Evolutionary conservation across 495 filamentous ascomycete genomes (phyloP), one percentile per base, ranked within the genome.

Genomic region (Chaetomidium leptoderma): DNA sequence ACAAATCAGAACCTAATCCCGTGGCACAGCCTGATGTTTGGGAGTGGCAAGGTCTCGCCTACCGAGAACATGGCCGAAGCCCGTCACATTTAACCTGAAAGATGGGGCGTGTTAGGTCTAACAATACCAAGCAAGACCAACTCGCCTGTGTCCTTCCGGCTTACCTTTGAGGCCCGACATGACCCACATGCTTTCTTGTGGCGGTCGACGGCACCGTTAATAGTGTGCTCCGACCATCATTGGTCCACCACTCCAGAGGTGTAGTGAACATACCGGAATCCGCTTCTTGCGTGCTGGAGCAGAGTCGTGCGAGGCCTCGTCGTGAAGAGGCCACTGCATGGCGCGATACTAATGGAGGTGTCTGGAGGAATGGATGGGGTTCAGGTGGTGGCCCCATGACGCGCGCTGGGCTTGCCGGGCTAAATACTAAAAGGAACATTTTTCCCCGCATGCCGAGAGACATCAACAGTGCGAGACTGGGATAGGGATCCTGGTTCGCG

Each of bases 151-250:
- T n/a, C 16, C n/a, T 9, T 26, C 10, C 13, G 3, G 21, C 21
- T 27, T 16, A 45, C 42, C 14, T 45, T 45, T 10, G 42, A 45
- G 7, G 13, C 10, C 14, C 42, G 21, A 32, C 44, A 47, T 17
- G 44, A 47, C 44, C 44, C 26, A 32, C 44, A 47, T 13, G 44
- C 44, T 17, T 47, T 47, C 44, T 47, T 47, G 11, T 17, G 26
- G 10, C 44, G 6, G 7, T 7, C 14, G 21, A 27, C 5, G 37
- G 16, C 16, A 16, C 2, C 27, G 26, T 32, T n/a, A 47, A 16
- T 17, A 32, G 5, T 23, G 40, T 10, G 6, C 21, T 13, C 40
- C 11, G 36, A 16, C 32, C 36, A 39, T 13, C 6, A 39, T 39
- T 35, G 3, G 2, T 2, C 32, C 7, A 10, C 2, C 9, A 10